Evolutionary conservation across 2,329 filamentous ascomycete species (phyloP), one percentile per base, ranked within the genome.

Genomic region (Gremmenia infestans): DNA sequence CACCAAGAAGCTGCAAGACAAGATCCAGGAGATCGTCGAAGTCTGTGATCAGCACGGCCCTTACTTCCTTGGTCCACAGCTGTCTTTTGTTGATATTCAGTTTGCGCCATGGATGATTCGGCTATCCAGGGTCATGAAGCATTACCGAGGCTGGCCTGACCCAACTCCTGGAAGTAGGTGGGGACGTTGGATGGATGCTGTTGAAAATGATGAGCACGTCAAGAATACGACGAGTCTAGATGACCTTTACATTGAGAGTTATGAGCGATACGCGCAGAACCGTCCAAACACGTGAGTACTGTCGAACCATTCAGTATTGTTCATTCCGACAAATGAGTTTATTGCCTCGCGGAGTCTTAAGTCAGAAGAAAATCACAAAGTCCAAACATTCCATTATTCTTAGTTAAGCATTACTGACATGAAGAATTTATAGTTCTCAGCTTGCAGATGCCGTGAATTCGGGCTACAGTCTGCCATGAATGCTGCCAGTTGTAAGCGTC

Each of bases 251-350:
- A 69, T 86, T 55, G 85, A 88, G 64, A 86, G 81, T 59, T 88
- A 88, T 72, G 81, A 87, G 71, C 71, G 84, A 70, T 88, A 88
- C 74, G 83, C 81, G 28, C 64, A 85, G 69, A 85, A 86, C 62
- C 74, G 81, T 23, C 81, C 81, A 7, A 76, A 81, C 57, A 84
- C 81, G 22, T 47, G 32, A 28, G 22, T 12, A 28, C 8, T 32
- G 2, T 32, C 4, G 8, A 9, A 32, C 11, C 8, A 11, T 11
- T 32, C 28, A 32, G 8, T 32, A 11, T 32, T 32, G 28, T 32
- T 32, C 28, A 9, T 32, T 32, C 28, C 9, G 28, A 32, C 28
- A 32, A 3, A 32, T 32, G 28, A 32, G 28, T 32, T 11, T 32
- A 32, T 32, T 32, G 8, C 8, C 28, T 32, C 28, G 9, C 7